Base-by-base conservation (phyloP, 2,329 filamentous ascomycete species). In the Phaeosphaeriaceae sp. region DNA sequence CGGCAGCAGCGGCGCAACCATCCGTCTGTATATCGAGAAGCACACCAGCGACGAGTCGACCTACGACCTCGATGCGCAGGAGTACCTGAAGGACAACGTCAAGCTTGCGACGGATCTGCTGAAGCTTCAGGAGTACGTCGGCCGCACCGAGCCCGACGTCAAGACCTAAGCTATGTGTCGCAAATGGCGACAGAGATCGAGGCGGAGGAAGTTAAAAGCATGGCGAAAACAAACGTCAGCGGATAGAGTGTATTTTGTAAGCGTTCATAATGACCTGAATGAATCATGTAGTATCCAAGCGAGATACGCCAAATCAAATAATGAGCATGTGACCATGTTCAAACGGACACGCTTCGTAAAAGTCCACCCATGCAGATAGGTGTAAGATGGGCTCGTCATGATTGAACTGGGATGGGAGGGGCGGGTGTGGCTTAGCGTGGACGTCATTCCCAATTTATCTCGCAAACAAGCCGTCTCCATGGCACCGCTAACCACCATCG, bases 1-100 rank as follows among this genome's bases (percentile, higher is more conserved):
- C 21, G 95, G 95, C 66, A 96, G 92, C 71, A 96, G 92, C 51
- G 95, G 95, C 56, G 95, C 95, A 49, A 99, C 95, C 30, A 98
- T 99, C 77, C 91, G 95, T 64, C 85, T 99, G 68, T 99, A 99
- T 81, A 90, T 99, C 68, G 95, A 99, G 87, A 94, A 95, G 85
- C 92, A 98, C 84, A 94, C 92, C 79, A 87, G 83, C 65, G 93
- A 98, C 74, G 84, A 89, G 62, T 89, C 86, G 62, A 93, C 89
- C 60, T 96, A 95, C 75, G 87, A 84, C 58, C 79, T 91, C 73
- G 92, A 96, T 78, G 93, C 94, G 15, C 95, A 99, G 81, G 93
- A 94, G 58, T 99, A 97, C 84, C 86, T 99, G 71, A 91, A 92
- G 84, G 91, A 92, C 58, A 93, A 96, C 76, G 92, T 99, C 73